Base-by-base conservation (phyloP, 768 basidiomycete species). In the Tulasnella calospora region DNA sequence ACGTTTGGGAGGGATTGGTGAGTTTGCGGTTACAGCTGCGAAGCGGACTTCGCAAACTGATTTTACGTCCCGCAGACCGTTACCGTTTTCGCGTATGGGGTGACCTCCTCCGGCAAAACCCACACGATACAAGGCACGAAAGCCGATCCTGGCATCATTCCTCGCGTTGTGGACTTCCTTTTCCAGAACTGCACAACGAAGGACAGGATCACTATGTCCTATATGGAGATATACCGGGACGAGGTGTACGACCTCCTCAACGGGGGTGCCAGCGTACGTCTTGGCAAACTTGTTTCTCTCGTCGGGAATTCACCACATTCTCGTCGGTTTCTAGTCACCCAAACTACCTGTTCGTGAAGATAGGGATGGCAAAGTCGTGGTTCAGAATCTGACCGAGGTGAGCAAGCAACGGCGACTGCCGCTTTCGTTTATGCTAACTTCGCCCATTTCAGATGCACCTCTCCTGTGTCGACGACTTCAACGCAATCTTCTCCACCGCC, bases 201-300 rank as follows among this genome's bases (percentile, higher is more conserved):
- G n/a, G 76, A 78, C 21, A 38, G 23, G 27, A 84, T 91, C 33
- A 82, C 86, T 7, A 86, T 92, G 19, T 92, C 92, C 0, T 95
- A 95, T 80, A 92, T 94, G 89, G 94, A 96, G 83, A 94, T 96
- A 75, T 94, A 95, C 85, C 94, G 93, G 82, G 94, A 96, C 82
- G 95, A 96, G 80, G 92, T 93, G 3, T 96, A 93, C 81, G 95
- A 96, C 82, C 88, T 97, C 35, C 87, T 96, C 3, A 93, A 93
- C 0, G 86, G 88, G 74, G 86, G 92, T 74, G 92, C 92, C 78
- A 89, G 87, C 76, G 92, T 92, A 81, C 30, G 89, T 86, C 38
- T 40, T 44, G 38, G 40, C 78, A 27, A 47, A 38, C 71, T 74
- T 23, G 33, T 23, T 40, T 1, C 9, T 36, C 73, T 71, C 38